Conservation (phyloP, 352 stramenopile genomes). For the Phytophthora macrochlamydospora region DNA sequence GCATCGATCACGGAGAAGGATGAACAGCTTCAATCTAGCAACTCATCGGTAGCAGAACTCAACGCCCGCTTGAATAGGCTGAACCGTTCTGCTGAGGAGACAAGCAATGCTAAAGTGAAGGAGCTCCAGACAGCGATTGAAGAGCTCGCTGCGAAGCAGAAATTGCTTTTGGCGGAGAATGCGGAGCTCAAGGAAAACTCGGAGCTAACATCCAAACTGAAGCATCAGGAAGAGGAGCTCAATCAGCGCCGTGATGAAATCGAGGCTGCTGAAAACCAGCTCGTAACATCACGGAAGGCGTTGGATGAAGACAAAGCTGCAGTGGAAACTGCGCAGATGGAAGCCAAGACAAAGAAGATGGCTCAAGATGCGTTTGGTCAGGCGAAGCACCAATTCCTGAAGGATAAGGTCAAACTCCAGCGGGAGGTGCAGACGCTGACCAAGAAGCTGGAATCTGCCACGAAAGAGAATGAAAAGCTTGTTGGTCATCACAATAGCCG, state of each 20-base stretch:
- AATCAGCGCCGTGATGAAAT: slow-evolving; percentile 25
- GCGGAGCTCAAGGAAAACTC: slow-evolving; percentile 25
- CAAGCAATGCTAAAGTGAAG: slow-evolving; percentile 21
- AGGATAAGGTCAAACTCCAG: slow-evolving; percentile 64
- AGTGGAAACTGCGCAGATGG: slow-evolving; percentile 30
- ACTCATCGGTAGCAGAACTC: slow-evolving; percentile 18
- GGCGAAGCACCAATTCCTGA: slow-evolving; percentile 47
- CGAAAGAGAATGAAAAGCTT: slow-evolving; percentile 74
- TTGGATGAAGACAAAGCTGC: slow-evolving; percentile 30
- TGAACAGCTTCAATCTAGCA: slow-evolving; percentile 20
- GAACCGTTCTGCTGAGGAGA: slow-evolving; percentile 13
- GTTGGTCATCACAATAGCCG: slow-evolving; percentile 80
- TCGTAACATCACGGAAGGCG: slow-evolving; percentile 25
- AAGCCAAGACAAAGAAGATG: slow-evolving; percentile 33
- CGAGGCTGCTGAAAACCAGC: slow-evolving; percentile 22
- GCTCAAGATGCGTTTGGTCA: slow-evolving; percentile 32
- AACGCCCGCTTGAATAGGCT: slow-evolving; percentile 7
- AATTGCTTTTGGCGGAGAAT: slow-evolving; percentile 36
- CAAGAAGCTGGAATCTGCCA: slow-evolving; percentile 52
- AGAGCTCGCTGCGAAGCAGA: slow-evolving; percentile 26
- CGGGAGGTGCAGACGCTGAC: slow-evolving; percentile 36
- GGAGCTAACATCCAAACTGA: slow-evolving; percentile 17
- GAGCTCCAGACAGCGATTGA: slow-evolving; percentile 27
- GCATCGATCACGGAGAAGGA: slow-evolving; percentile 31
- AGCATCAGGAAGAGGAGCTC: slow-evolving; percentile 31